A percentile compares a stretch with the other conserved stretches of the same genome.
These are phyloP conservation scores for Aspergillus fructus DNA, from an alignment of 2,329 filamentous ascomycete genomes.

Conservation along the genomic window DNA sequence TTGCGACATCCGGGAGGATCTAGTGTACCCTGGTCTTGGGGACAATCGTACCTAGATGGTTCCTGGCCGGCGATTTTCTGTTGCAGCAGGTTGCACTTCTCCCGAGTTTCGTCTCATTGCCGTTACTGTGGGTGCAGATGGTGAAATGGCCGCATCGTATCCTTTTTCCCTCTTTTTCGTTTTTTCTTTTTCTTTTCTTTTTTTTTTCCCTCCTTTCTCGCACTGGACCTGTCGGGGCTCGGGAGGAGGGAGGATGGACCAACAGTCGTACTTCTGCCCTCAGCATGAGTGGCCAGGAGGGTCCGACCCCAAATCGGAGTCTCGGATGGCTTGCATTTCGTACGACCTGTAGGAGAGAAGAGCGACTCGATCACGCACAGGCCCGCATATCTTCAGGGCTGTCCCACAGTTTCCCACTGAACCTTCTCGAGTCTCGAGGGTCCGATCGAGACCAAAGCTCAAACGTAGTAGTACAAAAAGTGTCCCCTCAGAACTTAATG, in stretches of 20 bases:
- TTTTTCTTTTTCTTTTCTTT: too few species aligned
- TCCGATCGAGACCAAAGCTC: background rate
- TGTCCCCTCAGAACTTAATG: too few species aligned
- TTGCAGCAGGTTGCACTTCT: background rate
- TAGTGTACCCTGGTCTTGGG: slow-evolving; percentile 9
- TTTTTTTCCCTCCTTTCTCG: too few species aligned
- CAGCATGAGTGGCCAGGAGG: background rate
- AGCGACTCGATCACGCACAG: slow-evolving; percentile 12
- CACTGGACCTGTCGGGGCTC: too few species aligned
- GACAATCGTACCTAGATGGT: slow-evolving; percentile 5
- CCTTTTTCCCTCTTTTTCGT: background rate
- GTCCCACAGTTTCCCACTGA: slow-evolving; percentile 8
- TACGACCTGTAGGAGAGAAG: slow-evolving; percentile 4
- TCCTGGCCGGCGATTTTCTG: slow-evolving; percentile 1
- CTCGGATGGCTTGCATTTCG: slow-evolving; percentile 17
- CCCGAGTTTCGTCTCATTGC: background rate
- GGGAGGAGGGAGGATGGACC: background rate
- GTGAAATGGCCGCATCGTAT: background rate
- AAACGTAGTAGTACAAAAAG: too few species aligned
- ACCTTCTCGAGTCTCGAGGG: background rate
- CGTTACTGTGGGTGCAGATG: background rate
- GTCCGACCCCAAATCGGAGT: slow-evolving; percentile 6
- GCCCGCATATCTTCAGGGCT: slow-evolving; percentile 9
- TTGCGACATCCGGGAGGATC: background rate
- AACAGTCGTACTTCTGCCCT: slow-evolving; percentile 5